Evolutionary conservation across 345 rosid genomes (phyloP).

Genomic region (Linum trigynum): DNA sequence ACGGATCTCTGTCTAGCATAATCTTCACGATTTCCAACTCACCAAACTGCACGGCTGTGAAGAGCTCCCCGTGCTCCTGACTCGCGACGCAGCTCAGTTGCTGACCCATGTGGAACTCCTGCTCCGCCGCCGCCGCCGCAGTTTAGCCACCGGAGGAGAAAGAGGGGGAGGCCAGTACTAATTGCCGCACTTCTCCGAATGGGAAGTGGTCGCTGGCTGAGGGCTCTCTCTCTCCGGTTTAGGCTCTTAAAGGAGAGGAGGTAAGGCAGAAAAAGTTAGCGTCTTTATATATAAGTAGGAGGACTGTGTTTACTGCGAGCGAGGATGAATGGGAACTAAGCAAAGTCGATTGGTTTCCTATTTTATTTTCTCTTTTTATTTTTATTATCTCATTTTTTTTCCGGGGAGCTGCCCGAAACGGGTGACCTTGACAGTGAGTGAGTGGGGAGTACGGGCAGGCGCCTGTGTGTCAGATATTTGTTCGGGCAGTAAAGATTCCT

Average conservation of each 20-base stretch:
- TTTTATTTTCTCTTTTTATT: neutral
- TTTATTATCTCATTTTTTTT: neutral
- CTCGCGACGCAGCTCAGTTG: constrained; percentile 66
- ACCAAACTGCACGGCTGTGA: constrained; percentile 68
- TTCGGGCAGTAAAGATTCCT: constrained; percentile 21
- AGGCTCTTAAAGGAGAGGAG: neutral
- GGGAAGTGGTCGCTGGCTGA: neutral
- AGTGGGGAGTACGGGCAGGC: constrained; percentile 10
- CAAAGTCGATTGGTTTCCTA: neutral
- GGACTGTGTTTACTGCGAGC: constrained; percentile 12
- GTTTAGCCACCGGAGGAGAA: neutral
- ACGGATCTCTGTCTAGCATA: constrained; percentile 47
- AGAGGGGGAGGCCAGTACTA: constrained; percentile 4
- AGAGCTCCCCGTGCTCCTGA: constrained; percentile 54
- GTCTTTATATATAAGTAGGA: constrained; percentile 11
- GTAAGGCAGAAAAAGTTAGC: constrained; percentile 1
- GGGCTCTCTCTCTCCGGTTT: constrained; percentile 9
- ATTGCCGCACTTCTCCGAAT: constrained; percentile 22
- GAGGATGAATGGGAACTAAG: neutral
- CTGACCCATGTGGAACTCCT: constrained; percentile 63
- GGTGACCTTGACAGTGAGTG: constrained; percentile 17
- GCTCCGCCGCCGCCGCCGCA: neutral
- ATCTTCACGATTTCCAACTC: constrained; percentile 40
- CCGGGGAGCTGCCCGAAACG: constrained; percentile 36
- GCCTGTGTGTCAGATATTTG: constrained; percentile 18